Evolutionary conservation across 2,329 filamentous ascomycete genomes (phyloP).

Genomic region (Chaetomium globosum): DNA sequence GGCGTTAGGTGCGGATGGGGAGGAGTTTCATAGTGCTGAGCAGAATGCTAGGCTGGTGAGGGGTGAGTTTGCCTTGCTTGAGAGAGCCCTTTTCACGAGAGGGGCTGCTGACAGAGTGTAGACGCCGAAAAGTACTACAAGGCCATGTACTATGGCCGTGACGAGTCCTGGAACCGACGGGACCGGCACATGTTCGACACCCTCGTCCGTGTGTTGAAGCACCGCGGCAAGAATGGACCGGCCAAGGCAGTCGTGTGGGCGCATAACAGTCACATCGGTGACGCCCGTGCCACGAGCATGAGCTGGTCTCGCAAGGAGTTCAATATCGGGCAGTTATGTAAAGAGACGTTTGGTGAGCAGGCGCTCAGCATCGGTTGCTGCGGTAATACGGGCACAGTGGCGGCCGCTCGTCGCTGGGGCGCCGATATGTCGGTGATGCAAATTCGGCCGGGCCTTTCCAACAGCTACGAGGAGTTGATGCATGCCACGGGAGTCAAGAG

Average conservation of each 20-base stretch:
- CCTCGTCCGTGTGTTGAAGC: slow-evolving; percentile 48
- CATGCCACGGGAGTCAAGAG: slow-evolving; percentile 50
- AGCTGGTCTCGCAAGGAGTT: slow-evolving; percentile 48
- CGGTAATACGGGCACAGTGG: slow-evolving; percentile 55
- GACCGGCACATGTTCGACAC: slow-evolving; percentile 57
- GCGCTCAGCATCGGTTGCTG: slow-evolving; percentile 46
- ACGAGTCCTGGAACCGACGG: slow-evolving; percentile 54
- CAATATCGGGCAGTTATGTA: slow-evolving; percentile 58
- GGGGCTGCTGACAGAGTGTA: slow-evolving; percentile 8
- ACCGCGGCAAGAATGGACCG: slow-evolving; percentile 39
- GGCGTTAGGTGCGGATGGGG: slow-evolving; percentile 43
- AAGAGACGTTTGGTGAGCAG: slow-evolving; percentile 45
- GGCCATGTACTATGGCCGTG: slow-evolving; percentile 54
- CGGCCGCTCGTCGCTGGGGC: slow-evolving; percentile 55
- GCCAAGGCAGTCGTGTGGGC: slow-evolving; percentile 57
- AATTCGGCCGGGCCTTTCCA: slow-evolving; percentile 48
- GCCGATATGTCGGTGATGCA: slow-evolving; percentile 54
- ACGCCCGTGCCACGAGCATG: slow-evolving; percentile 56
- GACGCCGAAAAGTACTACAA: slow-evolving; percentile 57
- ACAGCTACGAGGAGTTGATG: slow-evolving; percentile 54
- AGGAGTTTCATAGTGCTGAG: slow-evolving; percentile 53
- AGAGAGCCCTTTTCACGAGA: neutral
- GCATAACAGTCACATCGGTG: slow-evolving; percentile 57
- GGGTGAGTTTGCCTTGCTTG: slow-evolving; percentile 27
- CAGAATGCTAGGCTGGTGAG: slow-evolving; percentile 54